Conservation (phyloP, 1,284 basidiomycete species). For the Coniferiporia weirii region DNA sequence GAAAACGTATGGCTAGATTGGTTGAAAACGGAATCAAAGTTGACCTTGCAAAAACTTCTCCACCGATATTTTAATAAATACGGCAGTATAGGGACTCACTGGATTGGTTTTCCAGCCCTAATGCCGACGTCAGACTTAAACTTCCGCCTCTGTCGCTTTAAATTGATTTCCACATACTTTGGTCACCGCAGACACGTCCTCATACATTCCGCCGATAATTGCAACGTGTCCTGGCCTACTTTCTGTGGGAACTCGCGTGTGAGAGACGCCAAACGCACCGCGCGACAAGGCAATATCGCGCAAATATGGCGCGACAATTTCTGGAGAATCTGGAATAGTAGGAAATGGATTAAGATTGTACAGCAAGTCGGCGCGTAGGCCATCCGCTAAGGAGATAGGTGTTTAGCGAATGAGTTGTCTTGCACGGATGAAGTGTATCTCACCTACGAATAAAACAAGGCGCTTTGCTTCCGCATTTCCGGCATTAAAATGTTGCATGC, state of each 20-base stretch:
- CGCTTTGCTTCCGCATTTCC: conserved; percentile 55
- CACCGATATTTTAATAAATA: background rate
- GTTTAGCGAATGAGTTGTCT: background rate
- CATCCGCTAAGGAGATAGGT: conserved; percentile 52
- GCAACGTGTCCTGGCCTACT: conserved; percentile 88
- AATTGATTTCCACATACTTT: conserved; percentile 53
- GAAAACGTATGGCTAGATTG: conserved; percentile 76
- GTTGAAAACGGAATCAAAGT: conserved; percentile 89
- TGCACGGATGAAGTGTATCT: conserved; percentile 21
- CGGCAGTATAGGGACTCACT: conserved; percentile 34
- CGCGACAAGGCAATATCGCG: conserved; percentile 59
- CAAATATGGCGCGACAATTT: conserved; percentile 74
- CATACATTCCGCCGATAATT: conserved; percentile 90
- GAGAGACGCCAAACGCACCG: conserved; percentile 81
- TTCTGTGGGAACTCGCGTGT: conserved; percentile 87
- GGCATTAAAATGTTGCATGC: conserved; percentile 55
- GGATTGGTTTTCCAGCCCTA: conserved; percentile 91
- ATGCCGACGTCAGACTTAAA: background rate
- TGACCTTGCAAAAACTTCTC: conserved; percentile 41
- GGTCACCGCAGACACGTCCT: conserved; percentile 87
- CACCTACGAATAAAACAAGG: conserved; percentile 78
- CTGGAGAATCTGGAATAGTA: conserved; percentile 41
- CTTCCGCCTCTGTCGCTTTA: conserved; percentile 21
- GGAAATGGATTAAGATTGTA: conserved; percentile 63
- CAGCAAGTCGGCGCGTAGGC: conserved; percentile 78